Percentiles rank a stretch among this genome's conserved stretches.
These are phyloP conservation scores for Cercospora sp. DNA, from an alignment of 2,329 filamentous ascomycete species.

Conservation along the genomic window DNA sequence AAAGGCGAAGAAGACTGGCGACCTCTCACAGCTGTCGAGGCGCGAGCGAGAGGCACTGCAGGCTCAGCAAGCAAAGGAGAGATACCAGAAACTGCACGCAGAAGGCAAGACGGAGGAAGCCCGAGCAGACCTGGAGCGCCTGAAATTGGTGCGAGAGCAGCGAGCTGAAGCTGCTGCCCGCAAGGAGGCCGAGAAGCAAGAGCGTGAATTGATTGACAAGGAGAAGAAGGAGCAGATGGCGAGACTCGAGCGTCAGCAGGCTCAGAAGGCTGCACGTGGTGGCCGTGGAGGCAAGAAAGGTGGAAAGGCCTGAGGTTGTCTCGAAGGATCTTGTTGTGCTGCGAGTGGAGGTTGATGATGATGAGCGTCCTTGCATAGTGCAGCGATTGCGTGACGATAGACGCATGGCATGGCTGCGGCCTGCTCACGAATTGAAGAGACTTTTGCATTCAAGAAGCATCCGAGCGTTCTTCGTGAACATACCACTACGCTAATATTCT, in stretches of 20 bases:
- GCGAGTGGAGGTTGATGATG: slow-evolving; percentile 1
- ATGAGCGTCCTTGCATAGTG: slow-evolving; percentile 19
- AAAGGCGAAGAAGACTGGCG: slow-evolving; percentile 59
- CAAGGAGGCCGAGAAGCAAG: slow-evolving; percentile 67
- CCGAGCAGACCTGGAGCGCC: slow-evolving; percentile 79
- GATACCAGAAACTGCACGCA: slow-evolving; percentile 87
- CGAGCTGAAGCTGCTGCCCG: slow-evolving; percentile 79
- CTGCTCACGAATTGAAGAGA: slow-evolving; percentile 8
- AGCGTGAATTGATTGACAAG: slow-evolving; percentile 59
- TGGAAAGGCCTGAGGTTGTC: slow-evolving; percentile 37
- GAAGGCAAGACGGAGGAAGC: slow-evolving; percentile 97
- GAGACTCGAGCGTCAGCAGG: slow-evolving; percentile 50
- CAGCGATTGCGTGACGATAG: slow-evolving; percentile 14
- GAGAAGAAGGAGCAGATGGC: slow-evolving; percentile 52
- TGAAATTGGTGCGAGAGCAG: slow-evolving; percentile 80
- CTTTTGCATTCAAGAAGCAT: not conserved
- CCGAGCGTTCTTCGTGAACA: too few species aligned
- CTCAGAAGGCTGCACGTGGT: slow-evolving; percentile 42
- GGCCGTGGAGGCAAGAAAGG: slow-evolving; percentile 49
- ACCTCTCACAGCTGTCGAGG: slow-evolving; percentile 59
- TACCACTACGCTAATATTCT: too few species aligned
- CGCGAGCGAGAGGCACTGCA: slow-evolving; percentile 77
- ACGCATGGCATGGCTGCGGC: slow-evolving; percentile 15
- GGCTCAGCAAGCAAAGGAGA: slow-evolving; percentile 83
- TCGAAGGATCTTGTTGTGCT: not conserved